phyloP scores from a whole-genome alignment of 306 rosid genomes.

The Citrullus mucosospermus region DNA sequence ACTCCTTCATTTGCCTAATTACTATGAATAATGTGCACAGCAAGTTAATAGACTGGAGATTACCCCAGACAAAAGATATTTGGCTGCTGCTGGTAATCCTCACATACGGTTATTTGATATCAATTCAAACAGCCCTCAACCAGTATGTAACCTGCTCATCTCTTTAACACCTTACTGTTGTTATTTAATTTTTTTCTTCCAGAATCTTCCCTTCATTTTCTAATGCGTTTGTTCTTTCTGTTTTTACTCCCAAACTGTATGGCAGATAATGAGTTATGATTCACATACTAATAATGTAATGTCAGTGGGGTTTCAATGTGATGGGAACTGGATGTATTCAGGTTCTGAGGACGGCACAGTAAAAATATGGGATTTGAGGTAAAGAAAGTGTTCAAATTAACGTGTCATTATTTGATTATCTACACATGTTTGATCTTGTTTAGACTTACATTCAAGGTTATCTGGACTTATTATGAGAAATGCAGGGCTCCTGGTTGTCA shows the following conservation, averaged over 20 bases:
- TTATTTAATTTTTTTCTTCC: not conserved
- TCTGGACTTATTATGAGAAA: constrained; percentile 9
- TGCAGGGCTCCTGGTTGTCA: constrained; percentile 96
- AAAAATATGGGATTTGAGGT: constrained; percentile 99
- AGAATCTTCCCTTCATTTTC: not conserved
- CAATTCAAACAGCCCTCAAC: constrained; percentile 82
- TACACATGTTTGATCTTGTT: not conserved
- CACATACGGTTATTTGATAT: constrained; percentile 93
- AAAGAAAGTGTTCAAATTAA: not conserved
- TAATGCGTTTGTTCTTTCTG: constrained; percentile 6
- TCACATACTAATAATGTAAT: constrained; percentile 89
- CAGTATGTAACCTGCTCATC: constrained; percentile 35
- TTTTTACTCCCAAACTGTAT: constrained; percentile 4
- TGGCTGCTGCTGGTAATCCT: constrained; percentile 98
- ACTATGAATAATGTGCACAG: constrained; percentile 23
- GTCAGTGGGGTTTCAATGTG: constrained; percentile 99
- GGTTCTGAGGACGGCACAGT: constrained; percentile 99
- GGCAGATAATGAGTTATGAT: constrained; percentile 89
- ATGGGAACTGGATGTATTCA: constrained; percentile 99
- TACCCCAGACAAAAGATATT: constrained; percentile 84
- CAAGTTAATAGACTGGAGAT: constrained; percentile 96
- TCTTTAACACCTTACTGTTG: not conserved
- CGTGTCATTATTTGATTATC: not conserved
- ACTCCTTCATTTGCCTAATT: constrained; percentile 8
- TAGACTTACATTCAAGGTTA: not conserved